Evolutionary conservation across 2,329 filamentous ascomycete species (phyloP).

Genomic region (Curvularia hawaiiensis): DNA sequence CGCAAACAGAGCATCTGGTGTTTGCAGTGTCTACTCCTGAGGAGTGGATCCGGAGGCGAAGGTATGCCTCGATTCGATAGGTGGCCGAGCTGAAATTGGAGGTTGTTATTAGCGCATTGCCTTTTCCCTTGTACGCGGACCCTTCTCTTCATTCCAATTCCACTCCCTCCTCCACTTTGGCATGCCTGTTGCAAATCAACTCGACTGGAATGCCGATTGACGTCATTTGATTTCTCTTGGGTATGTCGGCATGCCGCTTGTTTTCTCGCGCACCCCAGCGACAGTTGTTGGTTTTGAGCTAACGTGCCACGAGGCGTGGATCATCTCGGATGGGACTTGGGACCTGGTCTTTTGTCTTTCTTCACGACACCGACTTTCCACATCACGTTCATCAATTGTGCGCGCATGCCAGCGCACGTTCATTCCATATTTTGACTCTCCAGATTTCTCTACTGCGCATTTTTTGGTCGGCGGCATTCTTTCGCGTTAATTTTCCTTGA

Average conservation of each 20-base stretch:
- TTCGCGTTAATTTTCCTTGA: slow-evolving; percentile 15
- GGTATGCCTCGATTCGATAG: slow-evolving; percentile 35
- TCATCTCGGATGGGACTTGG: slow-evolving; percentile 40
- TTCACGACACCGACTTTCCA: slow-evolving; percentile 38
- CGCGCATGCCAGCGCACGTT: slow-evolving; percentile 31
- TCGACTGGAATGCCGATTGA: slow-evolving; percentile 15
- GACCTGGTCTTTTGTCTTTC: slow-evolving; percentile 36
- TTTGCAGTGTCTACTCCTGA: slow-evolving; percentile 2
- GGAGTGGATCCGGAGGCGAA: slow-evolving; percentile 25
- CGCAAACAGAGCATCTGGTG: not conserved
- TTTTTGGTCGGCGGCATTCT: slow-evolving; percentile 15
- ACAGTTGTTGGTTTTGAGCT: slow-evolving; percentile 24
- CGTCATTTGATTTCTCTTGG: slow-evolving; percentile 16
- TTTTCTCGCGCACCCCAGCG: slow-evolving; percentile 14
- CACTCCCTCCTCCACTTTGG: slow-evolving; percentile 16
- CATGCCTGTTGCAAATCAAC: slow-evolving; percentile 28
- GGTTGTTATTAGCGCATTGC: slow-evolving; percentile 36
- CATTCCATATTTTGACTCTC: slow-evolving; percentile 12
- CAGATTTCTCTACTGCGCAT: slow-evolving; percentile 13
- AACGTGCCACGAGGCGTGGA: slow-evolving; percentile 45
- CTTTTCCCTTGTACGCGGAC: slow-evolving; percentile 34
- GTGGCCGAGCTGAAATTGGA: slow-evolving; percentile 48
- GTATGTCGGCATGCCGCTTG: slow-evolving; percentile 21
- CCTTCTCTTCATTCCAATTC: slow-evolving; percentile 34
- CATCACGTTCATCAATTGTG: slow-evolving; percentile 20